phyloP scores from a whole-genome alignment of 176 grass and related monocot genomes.

The Elymus sibiricus region DNA sequence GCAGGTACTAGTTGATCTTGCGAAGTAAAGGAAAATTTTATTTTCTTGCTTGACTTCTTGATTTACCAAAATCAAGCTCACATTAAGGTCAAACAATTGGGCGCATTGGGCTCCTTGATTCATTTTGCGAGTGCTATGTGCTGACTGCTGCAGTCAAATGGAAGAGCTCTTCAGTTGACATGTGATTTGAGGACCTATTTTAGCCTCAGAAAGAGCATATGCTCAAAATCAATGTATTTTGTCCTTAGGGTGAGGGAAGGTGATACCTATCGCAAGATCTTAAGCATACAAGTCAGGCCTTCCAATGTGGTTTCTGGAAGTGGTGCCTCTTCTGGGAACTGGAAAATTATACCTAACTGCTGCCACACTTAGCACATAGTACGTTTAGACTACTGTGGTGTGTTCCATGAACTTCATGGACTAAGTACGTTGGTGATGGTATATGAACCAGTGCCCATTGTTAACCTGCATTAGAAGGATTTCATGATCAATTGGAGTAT shows the following conservation, averaged over 20 bases:
- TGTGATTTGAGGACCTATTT: slow-evolving; percentile 30
- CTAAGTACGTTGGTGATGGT: slow-evolving; percentile 11
- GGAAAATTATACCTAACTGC: slow-evolving; percentile 23
- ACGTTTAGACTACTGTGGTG: slow-evolving; percentile 18
- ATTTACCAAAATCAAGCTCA: slow-evolving; percentile 46
- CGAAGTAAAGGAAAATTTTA: slow-evolving; percentile 30
- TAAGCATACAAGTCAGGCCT: slow-evolving; percentile 28
- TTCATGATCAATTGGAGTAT: slow-evolving; percentile 18
- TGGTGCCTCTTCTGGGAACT: background rate
- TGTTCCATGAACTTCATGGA: slow-evolving; percentile 11
- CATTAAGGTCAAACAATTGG: slow-evolving; percentile 48
- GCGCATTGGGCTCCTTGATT: slow-evolving; percentile 16
- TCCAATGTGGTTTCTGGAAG: slow-evolving; percentile 35
- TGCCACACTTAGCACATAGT: slow-evolving; percentile 24
- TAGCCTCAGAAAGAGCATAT: slow-evolving; percentile 37
- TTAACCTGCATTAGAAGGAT: slow-evolving; percentile 41
- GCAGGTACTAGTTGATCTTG: slow-evolving; percentile 51
- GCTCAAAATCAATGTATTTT: slow-evolving; percentile 24
- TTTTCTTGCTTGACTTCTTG: slow-evolving; percentile 58
- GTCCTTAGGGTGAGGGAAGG: slow-evolving; percentile 32
- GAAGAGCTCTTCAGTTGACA: slow-evolving; percentile 24
- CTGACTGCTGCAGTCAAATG: slow-evolving; percentile 19
- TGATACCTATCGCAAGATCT: slow-evolving; percentile 22
- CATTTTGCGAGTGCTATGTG: slow-evolving; percentile 24
- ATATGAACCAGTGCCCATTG: slow-evolving; percentile 16